Percentiles rank a stretch among this genome's conserved stretches.
Conservation (phyloP, 345 rosid genomes). For the Boechera retrofracta region DNA sequence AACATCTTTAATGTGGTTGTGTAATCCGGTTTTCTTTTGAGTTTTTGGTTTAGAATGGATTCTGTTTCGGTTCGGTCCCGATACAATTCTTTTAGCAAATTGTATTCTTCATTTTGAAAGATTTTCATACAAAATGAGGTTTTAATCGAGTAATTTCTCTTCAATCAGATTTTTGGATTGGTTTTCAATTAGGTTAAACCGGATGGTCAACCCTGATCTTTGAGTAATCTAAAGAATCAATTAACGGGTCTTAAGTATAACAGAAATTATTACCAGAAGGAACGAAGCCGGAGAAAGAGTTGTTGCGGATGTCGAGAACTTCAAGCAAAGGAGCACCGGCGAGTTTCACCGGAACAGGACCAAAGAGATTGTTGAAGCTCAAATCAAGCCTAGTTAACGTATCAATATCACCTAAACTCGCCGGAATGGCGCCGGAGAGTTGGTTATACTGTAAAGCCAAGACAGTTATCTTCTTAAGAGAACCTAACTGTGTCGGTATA, state of each 20-base stretch:
- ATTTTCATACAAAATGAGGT: no score
- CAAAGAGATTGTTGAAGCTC: constrained; percentile 84
- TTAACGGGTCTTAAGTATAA: neutral
- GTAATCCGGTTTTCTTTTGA: neutral
- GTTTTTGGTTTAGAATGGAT: no score
- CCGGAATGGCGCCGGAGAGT: constrained; percentile 90
- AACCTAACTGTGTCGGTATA: constrained; percentile 81
- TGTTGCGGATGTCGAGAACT: constrained; percentile 82
- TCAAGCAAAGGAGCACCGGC: constrained; percentile 66
- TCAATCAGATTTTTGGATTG: neutral
- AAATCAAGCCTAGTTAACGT: constrained; percentile 76
- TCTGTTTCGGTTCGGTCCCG: neutral
- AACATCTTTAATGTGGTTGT: neutral
- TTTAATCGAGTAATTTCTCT: no score
- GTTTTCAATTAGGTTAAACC: neutral
- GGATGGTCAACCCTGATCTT: neutral
- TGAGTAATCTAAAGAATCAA: neutral
- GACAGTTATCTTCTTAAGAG: constrained; percentile 65
- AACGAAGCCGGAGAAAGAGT: constrained; percentile 81
- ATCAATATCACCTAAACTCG: constrained; percentile 75
- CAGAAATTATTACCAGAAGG: constrained; percentile 65
- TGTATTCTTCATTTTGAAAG: no score
- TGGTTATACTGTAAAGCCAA: constrained; percentile 82
- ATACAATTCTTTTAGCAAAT: no score
- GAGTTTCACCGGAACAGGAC: constrained; percentile 77